Conservation (phyloP, 116 monocot species). For the Thalassia testudinum region DNA sequence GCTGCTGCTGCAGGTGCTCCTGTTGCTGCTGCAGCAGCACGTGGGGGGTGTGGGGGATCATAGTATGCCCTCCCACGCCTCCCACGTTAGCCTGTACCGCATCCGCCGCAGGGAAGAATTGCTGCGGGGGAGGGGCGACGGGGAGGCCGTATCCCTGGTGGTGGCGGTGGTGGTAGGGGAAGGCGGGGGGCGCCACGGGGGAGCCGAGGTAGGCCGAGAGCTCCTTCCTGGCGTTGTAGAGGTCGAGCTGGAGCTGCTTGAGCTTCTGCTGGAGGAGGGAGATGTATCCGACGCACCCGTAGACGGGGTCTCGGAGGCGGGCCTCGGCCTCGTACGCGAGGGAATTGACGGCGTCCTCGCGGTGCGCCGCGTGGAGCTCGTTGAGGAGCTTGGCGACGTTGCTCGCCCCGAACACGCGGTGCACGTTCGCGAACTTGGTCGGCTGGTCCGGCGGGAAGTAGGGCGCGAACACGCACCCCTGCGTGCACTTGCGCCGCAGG, state of each 20-base stretch:
- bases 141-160: background rate
- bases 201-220: slow-evolving; percentile 9
- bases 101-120: background rate
- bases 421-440: slow-evolving; percentile 31
- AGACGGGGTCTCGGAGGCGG: no score
- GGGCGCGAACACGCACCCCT: slow-evolving; percentile 50
- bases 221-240: no score
- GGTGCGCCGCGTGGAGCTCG: no score
- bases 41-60: background rate
- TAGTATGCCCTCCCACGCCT: background rate
- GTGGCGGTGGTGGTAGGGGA: background rate
- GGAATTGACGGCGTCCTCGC: no score
- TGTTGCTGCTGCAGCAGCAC: background rate
- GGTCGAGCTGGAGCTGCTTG: no score
- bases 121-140: background rate
- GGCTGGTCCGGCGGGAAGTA: slow-evolving; percentile 75
- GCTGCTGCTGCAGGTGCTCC: background rate
- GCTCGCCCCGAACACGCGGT: no score
- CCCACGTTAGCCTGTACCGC: background rate
- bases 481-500: slow-evolving; percentile 67
- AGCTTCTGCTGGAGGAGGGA: no score
- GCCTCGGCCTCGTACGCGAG: no score
- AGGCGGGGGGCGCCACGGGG: background rate
- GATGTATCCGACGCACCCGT: no score
- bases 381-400: no score